Evolutionary conservation across 2,329 filamentous ascomycete genomes (phyloP), one percentile per base, ranked within the genome.

Genomic region (Botrytis byssoidea): DNA sequence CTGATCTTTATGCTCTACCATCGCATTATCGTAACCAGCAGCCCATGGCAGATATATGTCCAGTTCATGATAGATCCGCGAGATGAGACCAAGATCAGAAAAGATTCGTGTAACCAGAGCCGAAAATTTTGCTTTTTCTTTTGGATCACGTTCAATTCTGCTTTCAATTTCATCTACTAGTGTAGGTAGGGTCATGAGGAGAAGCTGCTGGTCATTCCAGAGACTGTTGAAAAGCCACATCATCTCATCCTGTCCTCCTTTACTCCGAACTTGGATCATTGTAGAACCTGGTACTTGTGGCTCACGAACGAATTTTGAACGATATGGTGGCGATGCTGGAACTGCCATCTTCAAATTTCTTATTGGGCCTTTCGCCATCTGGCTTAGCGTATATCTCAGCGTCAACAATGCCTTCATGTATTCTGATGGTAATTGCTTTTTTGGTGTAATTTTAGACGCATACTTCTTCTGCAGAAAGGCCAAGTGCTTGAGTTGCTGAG

Each of bases 371-470:
- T 44, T 64, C 42, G n/a, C 51, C 83, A 79, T 55, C 77, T 76
- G 35, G 46, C 74, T 14, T 85, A 79, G 72, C 79, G 82, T 76
- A 82, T 77, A 73, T 5, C 80, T 79, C 55, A 88, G 84, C 29
- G 77, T 81, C 25, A 86, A 79, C 3, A 88, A 75, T 3, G 82
- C 81, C 2, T 72, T 71, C 10, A 84, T 68, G 68, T 83, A 85
- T 55, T 84, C 61, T 82, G 37, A 80, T 0, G 84, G 84, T n/a
- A 86, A 76, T 16, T 78, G 76, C 22, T 80, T 73, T 1, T 76
- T 71, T 0, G 81, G 78, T 0, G 79, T 80, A 32, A 86, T 82
- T 0, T 61, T 46, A 0, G 74, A 35, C 0, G 75, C 74, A 64
- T 85, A 82, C 65, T 83, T 82, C 4, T 32, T 22, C 37, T 83